Evolutionary conservation across 2,329 filamentous ascomycete genomes (phyloP).

Genomic region (Aspergillus eucalypticola): DNA sequence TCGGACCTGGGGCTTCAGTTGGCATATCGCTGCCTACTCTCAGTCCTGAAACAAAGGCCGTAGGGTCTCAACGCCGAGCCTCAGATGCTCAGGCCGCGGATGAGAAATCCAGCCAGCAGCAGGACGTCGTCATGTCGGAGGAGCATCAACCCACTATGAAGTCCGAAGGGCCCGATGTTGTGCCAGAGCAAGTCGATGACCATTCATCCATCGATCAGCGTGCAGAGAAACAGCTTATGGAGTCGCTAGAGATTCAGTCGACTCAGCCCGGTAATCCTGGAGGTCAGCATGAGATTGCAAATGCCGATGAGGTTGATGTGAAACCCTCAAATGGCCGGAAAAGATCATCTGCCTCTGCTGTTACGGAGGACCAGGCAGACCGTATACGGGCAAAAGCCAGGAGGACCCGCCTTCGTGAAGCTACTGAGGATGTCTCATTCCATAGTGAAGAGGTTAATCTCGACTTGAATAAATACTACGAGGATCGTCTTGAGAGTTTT

Average conservation of each 20-base stretch:
- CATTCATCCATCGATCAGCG: constrained; percentile 38
- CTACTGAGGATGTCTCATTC: constrained; percentile 49
- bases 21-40: constrained; percentile 42
- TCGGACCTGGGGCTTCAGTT: constrained; percentile 43
- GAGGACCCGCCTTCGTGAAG: constrained; percentile 61
- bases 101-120: constrained; percentile 7
- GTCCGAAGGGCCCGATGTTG: constrained; percentile 14
- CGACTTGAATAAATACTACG: constrained; percentile 56
- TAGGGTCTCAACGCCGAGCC: constrained; percentile 18
- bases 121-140: constrained; percentile 22
- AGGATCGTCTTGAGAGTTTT: constrained; percentile 56
- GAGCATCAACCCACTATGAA: constrained; percentile 17
- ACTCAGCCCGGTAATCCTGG: constrained; percentile 22
- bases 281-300: constrained; percentile 25
- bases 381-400: constrained; percentile 61
- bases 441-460: constrained; percentile 51
- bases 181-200: constrained; percentile 29
- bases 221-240: constrained; percentile 40
- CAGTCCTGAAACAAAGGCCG: constrained; percentile 25
- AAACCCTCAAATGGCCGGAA: constrained; percentile 54
- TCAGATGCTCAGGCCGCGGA: constrained; percentile 14
- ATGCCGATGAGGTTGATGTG: constrained; percentile 30
- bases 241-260: constrained; percentile 36
- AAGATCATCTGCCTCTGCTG: constrained; percentile 61
- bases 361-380: constrained; percentile 59